Evolutionary conservation across 2,329 filamentous ascomycete genomes (phyloP).

Genomic region (Pseudomassariella vexata): DNA sequence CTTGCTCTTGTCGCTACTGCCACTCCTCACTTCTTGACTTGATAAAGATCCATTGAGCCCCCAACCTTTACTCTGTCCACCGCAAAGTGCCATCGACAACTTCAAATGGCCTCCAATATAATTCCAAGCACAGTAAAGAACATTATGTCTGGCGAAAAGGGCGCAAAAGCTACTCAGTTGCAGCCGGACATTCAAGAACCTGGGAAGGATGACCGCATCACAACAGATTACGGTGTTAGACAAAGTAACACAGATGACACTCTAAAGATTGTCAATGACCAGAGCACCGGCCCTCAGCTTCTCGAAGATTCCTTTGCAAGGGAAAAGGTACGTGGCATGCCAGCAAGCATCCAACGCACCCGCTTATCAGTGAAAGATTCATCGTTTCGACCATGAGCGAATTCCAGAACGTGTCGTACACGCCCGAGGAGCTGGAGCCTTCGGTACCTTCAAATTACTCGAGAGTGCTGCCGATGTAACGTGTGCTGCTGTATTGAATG

Average conservation of each 20-base stretch:
- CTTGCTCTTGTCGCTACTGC: no score
- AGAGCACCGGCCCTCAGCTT: slow-evolving; percentile 60
- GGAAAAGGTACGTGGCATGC: slow-evolving; percentile 51
- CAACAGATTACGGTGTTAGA: slow-evolving; percentile 72
- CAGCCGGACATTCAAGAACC: slow-evolving; percentile 1
- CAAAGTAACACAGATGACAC: slow-evolving; percentile 71
- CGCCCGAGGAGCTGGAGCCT: slow-evolving; percentile 62
- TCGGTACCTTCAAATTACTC: slow-evolving; percentile 65
- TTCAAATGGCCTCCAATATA: slow-evolving; percentile 6
- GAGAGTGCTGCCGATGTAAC: slow-evolving; percentile 61
- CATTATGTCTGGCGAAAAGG: slow-evolving; percentile 5
- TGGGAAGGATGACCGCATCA: slow-evolving; percentile 54
- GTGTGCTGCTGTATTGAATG: slow-evolving; percentile 58
- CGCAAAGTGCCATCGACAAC: no score
- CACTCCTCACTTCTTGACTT: no score
- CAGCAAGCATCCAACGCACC: slow-evolving; percentile 17
- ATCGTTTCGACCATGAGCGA: slow-evolving; percentile 65
- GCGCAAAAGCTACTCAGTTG: slow-evolving; percentile 4
- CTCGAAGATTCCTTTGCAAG: slow-evolving; percentile 69
- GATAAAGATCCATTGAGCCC: no score
- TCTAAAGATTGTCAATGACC: slow-evolving; percentile 58
- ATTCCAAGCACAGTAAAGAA: slow-evolving; percentile 2
- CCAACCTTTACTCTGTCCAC: no score
- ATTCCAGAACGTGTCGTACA: slow-evolving; percentile 65
- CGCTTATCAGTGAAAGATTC: slow-evolving; percentile 42